These are phyloP conservation scores for Puccinia polysora DNA, from an alignment of 1,284 basidiomycete genomes.

Conservation along the genomic window DNA sequence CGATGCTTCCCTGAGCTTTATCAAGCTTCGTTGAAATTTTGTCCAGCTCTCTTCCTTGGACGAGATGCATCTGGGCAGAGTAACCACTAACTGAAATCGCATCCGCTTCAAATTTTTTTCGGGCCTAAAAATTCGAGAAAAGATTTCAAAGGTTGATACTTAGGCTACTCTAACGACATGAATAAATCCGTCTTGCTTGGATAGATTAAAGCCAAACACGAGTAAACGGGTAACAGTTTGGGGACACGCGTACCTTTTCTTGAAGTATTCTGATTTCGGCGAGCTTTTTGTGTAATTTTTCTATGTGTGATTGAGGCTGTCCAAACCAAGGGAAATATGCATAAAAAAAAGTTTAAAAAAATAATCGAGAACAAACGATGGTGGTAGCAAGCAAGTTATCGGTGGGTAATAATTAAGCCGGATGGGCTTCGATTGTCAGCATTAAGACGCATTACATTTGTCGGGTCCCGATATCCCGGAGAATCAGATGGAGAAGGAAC, in stretches of 20 bases:
- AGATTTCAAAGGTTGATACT: background rate
- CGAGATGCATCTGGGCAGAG: slow-evolving; percentile 84
- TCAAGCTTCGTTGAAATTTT: slow-evolving; percentile 83
- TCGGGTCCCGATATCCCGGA: no score
- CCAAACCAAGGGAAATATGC: slow-evolving; percentile 43
- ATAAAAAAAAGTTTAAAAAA: no score
- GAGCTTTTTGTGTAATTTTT: slow-evolving; percentile 81
- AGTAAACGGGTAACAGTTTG: background rate
- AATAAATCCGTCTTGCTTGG: no score
- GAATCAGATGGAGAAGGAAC: background rate
- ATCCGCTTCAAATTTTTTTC: slow-evolving; percentile 89
- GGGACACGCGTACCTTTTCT: slow-evolving; percentile 59
- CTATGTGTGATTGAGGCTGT: slow-evolving; percentile 66
- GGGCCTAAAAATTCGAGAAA: slow-evolving; percentile 58
- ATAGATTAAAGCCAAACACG: background rate
- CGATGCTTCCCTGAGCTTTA: slow-evolving; percentile 80
- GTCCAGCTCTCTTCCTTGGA: slow-evolving; percentile 90
- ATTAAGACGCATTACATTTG: no score
- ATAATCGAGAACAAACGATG: no score
- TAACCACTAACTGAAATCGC: slow-evolving; percentile 92
- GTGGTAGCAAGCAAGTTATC: no score
- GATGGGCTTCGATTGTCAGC: background rate
- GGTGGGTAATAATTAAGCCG: background rate
- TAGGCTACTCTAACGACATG: background rate
- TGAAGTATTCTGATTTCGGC: slow-evolving; percentile 75